Conservation (phyloP, 2,329 filamentous ascomycete genomes). For the Colletotrichum sp. region DNA sequence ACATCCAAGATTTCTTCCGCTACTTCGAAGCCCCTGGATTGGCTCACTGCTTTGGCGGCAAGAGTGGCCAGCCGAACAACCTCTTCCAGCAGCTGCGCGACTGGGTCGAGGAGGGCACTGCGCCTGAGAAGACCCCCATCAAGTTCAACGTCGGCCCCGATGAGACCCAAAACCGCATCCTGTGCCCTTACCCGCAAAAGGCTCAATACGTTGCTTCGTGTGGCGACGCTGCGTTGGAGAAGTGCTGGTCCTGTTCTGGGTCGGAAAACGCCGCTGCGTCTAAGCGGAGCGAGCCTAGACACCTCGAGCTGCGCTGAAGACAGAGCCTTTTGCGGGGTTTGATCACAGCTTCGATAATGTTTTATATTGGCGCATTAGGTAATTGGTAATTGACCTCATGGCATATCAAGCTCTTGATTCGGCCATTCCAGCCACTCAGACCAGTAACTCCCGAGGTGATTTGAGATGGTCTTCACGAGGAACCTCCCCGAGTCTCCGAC, state of each 20-base stretch:
- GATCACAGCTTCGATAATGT: not conserved
- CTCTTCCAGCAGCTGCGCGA: slow-evolving; percentile 29
- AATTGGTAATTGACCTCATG: not conserved
- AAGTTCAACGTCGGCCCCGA: not conserved
- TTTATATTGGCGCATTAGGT: not conserved
- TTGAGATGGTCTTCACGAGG: slow-evolving; percentile 24
- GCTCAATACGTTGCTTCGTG: slow-evolving; percentile 26
- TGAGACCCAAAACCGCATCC: slow-evolving; percentile 31
- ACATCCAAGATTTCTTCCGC: slow-evolving; percentile 33
- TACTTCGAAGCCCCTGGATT: slow-evolving; percentile 36
- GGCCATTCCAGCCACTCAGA: slow-evolving; percentile 29
- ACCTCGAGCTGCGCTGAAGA: not conserved
- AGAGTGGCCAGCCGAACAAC: slow-evolving; percentile 25
- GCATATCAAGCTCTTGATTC: not conserved
- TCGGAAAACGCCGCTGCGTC: not conserved
- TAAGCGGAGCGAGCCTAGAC: not conserved
- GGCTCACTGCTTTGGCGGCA: slow-evolving; percentile 33
- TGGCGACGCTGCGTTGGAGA: not conserved
- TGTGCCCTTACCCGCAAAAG: slow-evolving; percentile 41
- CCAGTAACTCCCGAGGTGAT: slow-evolving; percentile 27
- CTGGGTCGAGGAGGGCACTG: slow-evolving; percentile 36
- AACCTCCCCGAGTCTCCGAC: slow-evolving; percentile 29
- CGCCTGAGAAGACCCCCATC: slow-evolving; percentile 23
- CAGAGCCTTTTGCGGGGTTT: not conserved
- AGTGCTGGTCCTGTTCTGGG: not conserved